Base-by-base conservation (phyloP, 2,329 filamentous ascomycete species). In the Cladophialophora yegresii region DNA sequence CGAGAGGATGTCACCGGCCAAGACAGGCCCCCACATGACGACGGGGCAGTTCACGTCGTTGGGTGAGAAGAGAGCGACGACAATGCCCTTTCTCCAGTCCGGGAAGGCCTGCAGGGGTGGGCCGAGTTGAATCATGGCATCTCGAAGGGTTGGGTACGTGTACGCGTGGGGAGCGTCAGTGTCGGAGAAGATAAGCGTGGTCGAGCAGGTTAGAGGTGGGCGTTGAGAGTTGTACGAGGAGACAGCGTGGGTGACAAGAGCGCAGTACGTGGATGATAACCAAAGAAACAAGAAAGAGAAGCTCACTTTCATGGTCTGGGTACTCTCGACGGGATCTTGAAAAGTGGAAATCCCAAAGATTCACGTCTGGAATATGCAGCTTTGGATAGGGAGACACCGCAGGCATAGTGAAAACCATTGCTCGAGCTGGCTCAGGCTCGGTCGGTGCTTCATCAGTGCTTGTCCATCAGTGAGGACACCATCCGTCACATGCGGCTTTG, bases 31-130 rank as follows among this genome's bases (percentile, higher is more conserved):
- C 82, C 90, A 91, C 76, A 86, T 91, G 54, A 92, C 76, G 16
- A n/a, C 22, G 16, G 56, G 40, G 22, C 5, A 32, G 23, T 59
- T 30, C 22, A 51, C 45, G 26, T 84, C 87, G 75, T 97, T 96
- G 23, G 92, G 90, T 4, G 90, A 88, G 80, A 89, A 96, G 61
- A 96, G 82, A 9, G 85, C 89, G 22, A 96, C 82, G 1, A 93
- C 90, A 74, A 96, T 90, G 71, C 90, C 90, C 73, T 89, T 92
- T 71, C 87, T 82, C 90, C 92, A 96, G 54, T 87, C 23, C n/a
- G 68, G 50, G 63, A 64, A 8, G 9, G 23, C 22, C 6, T n/a
- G 16, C 5, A 59, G 28, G 9, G 23, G 7, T 9, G 4, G 8
- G 22, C 45, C 56, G 26, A 59, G 51, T 40, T 10, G 32, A 8